Percentiles rank a stretch among this genome's conserved stretches.
These are phyloP conservation scores for Pythium volutum DNA, from an alignment of 352 stramenopile species.

Conservation along the genomic window DNA sequence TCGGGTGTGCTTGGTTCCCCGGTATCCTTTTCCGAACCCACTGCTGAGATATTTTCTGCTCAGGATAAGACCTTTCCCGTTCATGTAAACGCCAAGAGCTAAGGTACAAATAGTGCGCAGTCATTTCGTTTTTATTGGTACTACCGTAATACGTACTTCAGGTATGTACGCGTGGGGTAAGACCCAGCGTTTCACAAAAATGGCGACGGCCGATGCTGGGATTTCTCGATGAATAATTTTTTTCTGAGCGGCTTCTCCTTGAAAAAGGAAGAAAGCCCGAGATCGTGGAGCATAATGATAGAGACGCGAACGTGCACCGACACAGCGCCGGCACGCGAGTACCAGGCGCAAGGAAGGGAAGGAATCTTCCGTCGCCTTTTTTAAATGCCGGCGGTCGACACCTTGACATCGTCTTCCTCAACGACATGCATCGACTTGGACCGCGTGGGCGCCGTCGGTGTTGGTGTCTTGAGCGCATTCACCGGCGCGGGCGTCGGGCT, in stretches of 20 bases:
- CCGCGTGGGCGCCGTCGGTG: constrained; percentile 4
- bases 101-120: constrained; percentile 1
- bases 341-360: not conserved
- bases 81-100: not conserved
- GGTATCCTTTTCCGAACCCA: too few relatives aligned
- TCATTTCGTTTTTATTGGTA: not conserved
- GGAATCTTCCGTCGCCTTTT: too few relatives aligned
- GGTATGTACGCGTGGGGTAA: not conserved
- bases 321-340: not conserved
- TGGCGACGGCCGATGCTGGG: not conserved
- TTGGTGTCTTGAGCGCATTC: not conserved
- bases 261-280: not conserved
- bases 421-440: constrained; percentile 18
- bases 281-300: constrained; percentile 20
- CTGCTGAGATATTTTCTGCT: not conserved
- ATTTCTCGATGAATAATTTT: not conserved
- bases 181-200: not conserved
- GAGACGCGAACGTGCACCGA: constrained; percentile 13
- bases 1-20: too few relatives aligned
- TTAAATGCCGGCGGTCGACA: constrained; percentile 28
- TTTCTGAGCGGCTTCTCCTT: not conserved
- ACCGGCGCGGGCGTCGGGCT: not conserved
- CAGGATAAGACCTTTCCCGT: not conserved
- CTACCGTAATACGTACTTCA: too few relatives aligned
- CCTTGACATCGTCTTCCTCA: constrained; percentile 19